phyloP scores from a whole-genome alignment of 1,284 basidiomycete genomes.

The Rhodotorula sp. region DNA sequence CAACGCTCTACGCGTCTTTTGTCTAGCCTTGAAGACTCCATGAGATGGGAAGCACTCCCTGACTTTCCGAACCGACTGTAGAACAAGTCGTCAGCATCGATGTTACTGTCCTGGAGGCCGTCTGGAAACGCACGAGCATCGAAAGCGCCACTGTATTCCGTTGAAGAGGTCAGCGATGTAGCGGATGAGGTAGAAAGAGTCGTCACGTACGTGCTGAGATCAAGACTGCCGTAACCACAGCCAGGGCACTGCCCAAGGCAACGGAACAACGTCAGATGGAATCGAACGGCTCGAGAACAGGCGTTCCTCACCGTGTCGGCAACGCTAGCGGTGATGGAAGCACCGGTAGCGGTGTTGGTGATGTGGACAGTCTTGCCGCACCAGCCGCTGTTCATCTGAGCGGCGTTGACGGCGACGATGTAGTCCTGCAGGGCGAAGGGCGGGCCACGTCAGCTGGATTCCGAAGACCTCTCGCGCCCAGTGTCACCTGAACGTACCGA shows the following conservation, averaged over 20 bases:
- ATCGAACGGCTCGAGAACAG: neutral
- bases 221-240: constrained; percentile 21
- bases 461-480: neutral
- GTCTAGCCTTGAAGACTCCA: constrained; percentile 7
- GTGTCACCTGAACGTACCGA: neutral
- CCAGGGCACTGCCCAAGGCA: constrained; percentile 8
- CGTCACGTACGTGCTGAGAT: constrained; percentile 27
- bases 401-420: constrained; percentile 63
- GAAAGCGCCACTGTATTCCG: constrained; percentile 33
- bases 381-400: constrained; percentile 17
- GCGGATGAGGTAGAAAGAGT: no score
- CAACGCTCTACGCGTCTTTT: neutral
- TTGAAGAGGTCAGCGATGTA: no score
- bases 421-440: constrained; percentile 35
- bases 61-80: neutral
- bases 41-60: constrained; percentile 12
- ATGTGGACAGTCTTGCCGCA: constrained; percentile 28
- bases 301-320: constrained; percentile 23
- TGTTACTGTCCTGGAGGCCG: no score
- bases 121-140: neutral
- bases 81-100: no score
- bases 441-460: neutral
- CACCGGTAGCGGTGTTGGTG: constrained; percentile 55
- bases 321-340: constrained; percentile 58
- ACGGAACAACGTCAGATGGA: neutral